Percentiles rank a stretch among this genome's conserved stretches.
These are phyloP conservation scores for Plasmodium billcollinsi DNA, from an alignment of 169 alveolate species.

Conservation along the genomic window DNA sequence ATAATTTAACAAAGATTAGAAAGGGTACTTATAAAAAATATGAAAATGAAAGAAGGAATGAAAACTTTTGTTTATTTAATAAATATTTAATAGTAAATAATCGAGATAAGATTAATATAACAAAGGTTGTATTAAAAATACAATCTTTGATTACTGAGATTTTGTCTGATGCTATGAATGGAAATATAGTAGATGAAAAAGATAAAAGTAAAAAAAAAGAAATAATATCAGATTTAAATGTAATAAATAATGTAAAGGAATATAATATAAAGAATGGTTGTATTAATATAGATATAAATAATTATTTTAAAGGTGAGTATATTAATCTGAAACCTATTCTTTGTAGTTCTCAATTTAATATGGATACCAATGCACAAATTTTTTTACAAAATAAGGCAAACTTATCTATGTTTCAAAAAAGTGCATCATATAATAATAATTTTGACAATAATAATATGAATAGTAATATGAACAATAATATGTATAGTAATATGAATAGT, in stretches of 20 bases:
- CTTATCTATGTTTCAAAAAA: conserved; percentile 9
- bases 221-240: not conserved
- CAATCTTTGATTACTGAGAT: conserved; percentile 24
- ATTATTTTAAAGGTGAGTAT: not conserved
- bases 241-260: not conserved
- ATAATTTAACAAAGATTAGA: conserved; percentile 3
- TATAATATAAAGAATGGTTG: not conserved
- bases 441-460: not conserved
- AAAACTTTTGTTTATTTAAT: conserved; percentile 35
- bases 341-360: too few relatives aligned
- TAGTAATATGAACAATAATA: conserved; percentile 4
- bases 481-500: not conserved
- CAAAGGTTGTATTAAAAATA: conserved; percentile 31
- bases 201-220: not conserved
- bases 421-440: not conserved
- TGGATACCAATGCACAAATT: too few relatives aligned
- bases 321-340: not conserved
- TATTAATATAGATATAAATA: conserved; percentile 16
- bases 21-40: not conserved
- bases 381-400: not conserved
- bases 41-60: not conserved
- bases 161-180: conserved; percentile 4
- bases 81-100: conserved; percentile 15
- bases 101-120: conserved; percentile 21
- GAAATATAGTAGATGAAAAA: conserved; percentile 11